A percentile compares a stretch with the other conserved stretches of the same genome.
Evolutionary conservation across 148 eudicot species (phyloP).

Genomic region (Cornus florida): DNA sequence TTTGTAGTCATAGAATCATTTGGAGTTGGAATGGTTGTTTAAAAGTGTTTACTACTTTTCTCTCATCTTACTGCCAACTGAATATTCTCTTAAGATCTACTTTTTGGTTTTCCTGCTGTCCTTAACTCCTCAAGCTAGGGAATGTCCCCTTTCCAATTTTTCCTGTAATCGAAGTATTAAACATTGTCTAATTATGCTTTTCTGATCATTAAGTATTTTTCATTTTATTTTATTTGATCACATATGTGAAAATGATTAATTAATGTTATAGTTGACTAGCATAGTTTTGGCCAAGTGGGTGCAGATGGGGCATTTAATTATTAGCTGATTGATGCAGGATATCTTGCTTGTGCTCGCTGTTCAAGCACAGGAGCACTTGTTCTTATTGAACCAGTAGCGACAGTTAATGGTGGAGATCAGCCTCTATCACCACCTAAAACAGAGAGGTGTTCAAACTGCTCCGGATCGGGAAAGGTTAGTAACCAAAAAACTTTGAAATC

Average conservation of each 20-base stretch:
- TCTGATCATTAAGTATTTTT: not conserved
- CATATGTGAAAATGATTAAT: not conserved
- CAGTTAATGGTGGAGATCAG: constrained; percentile 62
- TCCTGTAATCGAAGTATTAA: not conserved
- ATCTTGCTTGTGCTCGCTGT: constrained; percentile 98
- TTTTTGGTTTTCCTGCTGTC: not conserved
- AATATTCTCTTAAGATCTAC: not conserved
- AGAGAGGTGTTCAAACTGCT: constrained; percentile 84
- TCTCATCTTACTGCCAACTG: not conserved
- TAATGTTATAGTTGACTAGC: no score
- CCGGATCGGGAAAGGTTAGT: constrained; percentile 90
- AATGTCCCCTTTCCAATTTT: not conserved
- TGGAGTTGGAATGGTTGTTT: not conserved
- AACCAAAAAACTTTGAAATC: not conserved
- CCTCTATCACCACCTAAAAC: constrained; percentile 78
- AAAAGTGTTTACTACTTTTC: not conserved
- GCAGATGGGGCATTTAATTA: not conserved
- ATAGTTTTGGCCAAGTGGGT: no score
- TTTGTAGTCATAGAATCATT: not conserved
- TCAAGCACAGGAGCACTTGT: constrained; percentile 81
- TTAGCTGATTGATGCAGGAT: constrained; percentile 55
- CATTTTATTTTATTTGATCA: not conserved
- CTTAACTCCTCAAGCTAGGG: not conserved
- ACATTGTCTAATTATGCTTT: not conserved
- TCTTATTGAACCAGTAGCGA: constrained; percentile 75